Percentiles rank a stretch among this genome's conserved stretches.
These are phyloP conservation scores for Acrodontium crateriforme DNA, from an alignment of 2,329 filamentous ascomycete genomes.

Conservation along the genomic window DNA sequence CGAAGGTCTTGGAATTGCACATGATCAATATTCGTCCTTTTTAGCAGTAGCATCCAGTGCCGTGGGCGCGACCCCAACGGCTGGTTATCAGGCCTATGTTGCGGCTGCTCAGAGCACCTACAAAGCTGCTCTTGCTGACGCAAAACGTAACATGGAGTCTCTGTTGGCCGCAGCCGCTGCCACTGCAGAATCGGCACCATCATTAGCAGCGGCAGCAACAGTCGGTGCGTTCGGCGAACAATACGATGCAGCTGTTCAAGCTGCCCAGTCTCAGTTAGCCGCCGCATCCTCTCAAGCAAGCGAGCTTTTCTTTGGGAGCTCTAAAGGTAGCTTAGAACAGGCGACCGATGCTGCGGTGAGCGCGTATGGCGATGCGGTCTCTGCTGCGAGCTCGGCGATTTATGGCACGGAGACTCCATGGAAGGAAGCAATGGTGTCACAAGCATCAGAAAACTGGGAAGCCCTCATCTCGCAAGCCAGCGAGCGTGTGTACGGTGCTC, in stretches of 20 bases:
- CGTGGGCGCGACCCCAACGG: conserved; percentile 54
- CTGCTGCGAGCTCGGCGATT: conserved; percentile 32
- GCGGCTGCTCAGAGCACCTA: conserved; percentile 40
- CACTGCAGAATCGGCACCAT: no score
- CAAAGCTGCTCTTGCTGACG: conserved; percentile 19
- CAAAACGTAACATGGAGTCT: conserved; percentile 16
- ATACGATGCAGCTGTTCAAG: conserved; percentile 17
- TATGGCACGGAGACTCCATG: conserved; percentile 36
- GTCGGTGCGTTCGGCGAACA: conserved; percentile 16
- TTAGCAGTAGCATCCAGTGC: conserved; percentile 57
- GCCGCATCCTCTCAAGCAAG: conserved; percentile 33
- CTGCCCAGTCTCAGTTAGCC: conserved; percentile 30
- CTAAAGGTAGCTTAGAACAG: conserved; percentile 25
- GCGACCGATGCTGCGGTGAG: conserved; percentile 5
- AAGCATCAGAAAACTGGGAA: conserved; percentile 51
- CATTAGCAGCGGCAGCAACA: conserved; percentile 6
- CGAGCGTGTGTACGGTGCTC: conserved; percentile 55
- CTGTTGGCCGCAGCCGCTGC: conserved; percentile 13
- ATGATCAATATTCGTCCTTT: conserved; percentile 67
- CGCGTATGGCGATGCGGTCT: conserved; percentile 19
- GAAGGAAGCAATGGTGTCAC: conserved; percentile 40
- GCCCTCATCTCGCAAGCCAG: conserved; percentile 50
- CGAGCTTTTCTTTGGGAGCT: conserved; percentile 31
- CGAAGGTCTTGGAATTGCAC: conserved; percentile 62
- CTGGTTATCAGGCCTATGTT: conserved; percentile 55